Conservation (phyloP, 116 monocot species). For the Cymodocea nodosa region DNA sequence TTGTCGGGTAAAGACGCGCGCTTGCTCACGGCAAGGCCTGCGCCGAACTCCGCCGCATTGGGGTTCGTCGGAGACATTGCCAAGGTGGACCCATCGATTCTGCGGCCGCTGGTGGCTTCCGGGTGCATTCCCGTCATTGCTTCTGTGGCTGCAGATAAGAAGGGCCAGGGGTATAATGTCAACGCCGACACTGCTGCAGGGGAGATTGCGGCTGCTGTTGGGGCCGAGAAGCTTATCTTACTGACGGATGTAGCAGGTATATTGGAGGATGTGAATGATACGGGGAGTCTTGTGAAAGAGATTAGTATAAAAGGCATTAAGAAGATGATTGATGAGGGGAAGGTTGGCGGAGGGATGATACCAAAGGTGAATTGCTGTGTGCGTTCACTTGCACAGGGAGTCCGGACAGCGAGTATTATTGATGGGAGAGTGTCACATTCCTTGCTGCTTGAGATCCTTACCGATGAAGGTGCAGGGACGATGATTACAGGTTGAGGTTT, state of each 20-base stretch:
- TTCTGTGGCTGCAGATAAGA: conserved; percentile 67
- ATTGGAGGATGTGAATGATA: conserved; percentile 53
- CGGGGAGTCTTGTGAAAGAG: conserved; percentile 58
- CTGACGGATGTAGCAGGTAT: conserved; percentile 84
- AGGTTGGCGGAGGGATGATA: conserved; percentile 89
- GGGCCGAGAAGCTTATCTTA: conserved; percentile 80
- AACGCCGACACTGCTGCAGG: conserved; percentile 89
- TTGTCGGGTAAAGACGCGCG: conserved; percentile 71
- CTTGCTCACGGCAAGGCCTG: conserved; percentile 63
- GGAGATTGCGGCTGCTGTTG: conserved; percentile 75
- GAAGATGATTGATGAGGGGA: conserved; percentile 65
- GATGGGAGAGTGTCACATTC: conserved; percentile 84
- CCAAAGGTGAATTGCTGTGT: conserved; percentile 88
- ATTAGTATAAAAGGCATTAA: conserved; percentile 52
- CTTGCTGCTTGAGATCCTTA: conserved; percentile 76
- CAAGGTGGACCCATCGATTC: conserved; percentile 55
- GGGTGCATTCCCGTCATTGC: conserved; percentile 87
- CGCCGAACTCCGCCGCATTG: conserved; percentile 43
- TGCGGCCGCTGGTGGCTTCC: conserved; percentile 29
- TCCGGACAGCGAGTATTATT: conserved; percentile 78
- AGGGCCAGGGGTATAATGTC: conserved; percentile 71
- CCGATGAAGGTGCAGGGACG: conserved; percentile 84
- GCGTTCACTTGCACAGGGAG: conserved; percentile 69
- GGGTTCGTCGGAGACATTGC: conserved; percentile 87
- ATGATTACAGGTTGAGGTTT: conserved; percentile 70